phyloP scores from a whole-genome alignment of 345 rosid species.

The Mallotus nudiflorus region DNA sequence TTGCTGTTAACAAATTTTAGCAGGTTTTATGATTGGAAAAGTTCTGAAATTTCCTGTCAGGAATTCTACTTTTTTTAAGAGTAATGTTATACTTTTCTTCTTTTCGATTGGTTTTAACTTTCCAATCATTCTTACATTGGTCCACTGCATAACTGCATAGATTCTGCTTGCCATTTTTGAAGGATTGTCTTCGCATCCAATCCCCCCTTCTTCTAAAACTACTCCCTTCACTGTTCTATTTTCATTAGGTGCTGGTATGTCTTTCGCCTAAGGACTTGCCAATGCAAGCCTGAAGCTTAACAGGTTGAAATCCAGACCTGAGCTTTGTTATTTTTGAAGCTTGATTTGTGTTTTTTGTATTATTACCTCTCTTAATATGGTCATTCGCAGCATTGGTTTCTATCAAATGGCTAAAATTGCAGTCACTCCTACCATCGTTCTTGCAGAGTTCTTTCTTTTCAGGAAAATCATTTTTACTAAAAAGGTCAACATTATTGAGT shows the following conservation, averaged over 20 bases:
- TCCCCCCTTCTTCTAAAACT: conserved; percentile 77
- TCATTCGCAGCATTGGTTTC: conserved; percentile 74
- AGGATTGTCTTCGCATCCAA: conserved; percentile 66
- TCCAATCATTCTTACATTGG: conserved; percentile 80
- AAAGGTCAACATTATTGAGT: conserved; percentile 49
- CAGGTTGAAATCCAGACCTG: conserved; percentile 43
- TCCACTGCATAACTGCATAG: conserved; percentile 82
- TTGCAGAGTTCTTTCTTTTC: conserved; percentile 71
- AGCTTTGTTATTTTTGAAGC: too few species aligned
- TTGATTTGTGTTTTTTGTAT: not conserved
- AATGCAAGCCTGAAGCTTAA: conserved; percentile 87
- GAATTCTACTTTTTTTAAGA: too few species aligned
- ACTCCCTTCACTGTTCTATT: conserved; percentile 81
- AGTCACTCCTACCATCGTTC: conserved; percentile 90
- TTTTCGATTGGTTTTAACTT: conserved; percentile 69
- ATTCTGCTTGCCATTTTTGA: conserved; percentile 74
- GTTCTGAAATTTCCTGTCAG: too few species aligned
- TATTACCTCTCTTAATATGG: conserved; percentile 15
- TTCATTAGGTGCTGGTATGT: conserved; percentile 79
- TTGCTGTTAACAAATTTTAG: not conserved
- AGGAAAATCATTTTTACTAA: conserved; percentile 58
- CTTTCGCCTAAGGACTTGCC: conserved; percentile 94
- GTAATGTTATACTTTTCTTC: not conserved
- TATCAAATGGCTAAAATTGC: conserved; percentile 98
- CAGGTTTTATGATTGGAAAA: not conserved